phyloP scores from a whole-genome alignment of 139 green algal species.

The Haematococcus sp. region DNA sequence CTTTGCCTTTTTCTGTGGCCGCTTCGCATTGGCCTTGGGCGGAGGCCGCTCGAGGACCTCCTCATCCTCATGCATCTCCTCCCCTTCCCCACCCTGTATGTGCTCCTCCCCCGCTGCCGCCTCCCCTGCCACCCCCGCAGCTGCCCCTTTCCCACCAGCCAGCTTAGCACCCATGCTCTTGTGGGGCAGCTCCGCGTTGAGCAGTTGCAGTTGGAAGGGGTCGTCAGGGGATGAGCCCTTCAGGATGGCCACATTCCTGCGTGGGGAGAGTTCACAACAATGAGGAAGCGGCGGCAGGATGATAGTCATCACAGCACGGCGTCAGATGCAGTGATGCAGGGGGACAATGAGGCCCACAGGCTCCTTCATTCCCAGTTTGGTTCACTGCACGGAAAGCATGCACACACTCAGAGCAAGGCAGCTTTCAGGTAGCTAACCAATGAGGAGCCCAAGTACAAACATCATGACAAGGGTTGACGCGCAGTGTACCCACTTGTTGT shows the following conservation, averaged over 20 bases:
- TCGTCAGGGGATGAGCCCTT: constrained; percentile 14
- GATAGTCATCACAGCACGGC: too few species aligned
- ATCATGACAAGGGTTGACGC: not conserved
- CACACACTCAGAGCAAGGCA: not conserved
- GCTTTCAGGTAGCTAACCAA: not conserved
- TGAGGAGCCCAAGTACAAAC: not conserved
- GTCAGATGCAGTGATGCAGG: too few species aligned
- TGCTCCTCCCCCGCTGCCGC: not conserved
- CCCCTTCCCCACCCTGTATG: not conserved
- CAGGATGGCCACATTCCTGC: constrained; percentile 29
- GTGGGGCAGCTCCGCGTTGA: constrained; percentile 32
- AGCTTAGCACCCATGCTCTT: constrained; percentile 31
- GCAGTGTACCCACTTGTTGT: constrained; percentile 44
- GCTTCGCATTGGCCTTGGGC: not conserved
- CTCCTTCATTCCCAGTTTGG: too few species aligned
- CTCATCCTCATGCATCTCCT: not conserved
- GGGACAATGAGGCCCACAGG: too few species aligned
- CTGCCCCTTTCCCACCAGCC: not conserved
- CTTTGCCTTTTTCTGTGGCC: constrained; percentile 1
- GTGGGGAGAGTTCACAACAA: not conserved
- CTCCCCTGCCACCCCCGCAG: not conserved
- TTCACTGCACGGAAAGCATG: not conserved
- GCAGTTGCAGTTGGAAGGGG: constrained; percentile 35
- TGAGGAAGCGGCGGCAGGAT: too few species aligned
- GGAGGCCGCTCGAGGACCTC: not conserved